Evolutionary conservation across 1,139 yeast species (phyloP).

Genomic region (Neolecta irregularis): DNA sequence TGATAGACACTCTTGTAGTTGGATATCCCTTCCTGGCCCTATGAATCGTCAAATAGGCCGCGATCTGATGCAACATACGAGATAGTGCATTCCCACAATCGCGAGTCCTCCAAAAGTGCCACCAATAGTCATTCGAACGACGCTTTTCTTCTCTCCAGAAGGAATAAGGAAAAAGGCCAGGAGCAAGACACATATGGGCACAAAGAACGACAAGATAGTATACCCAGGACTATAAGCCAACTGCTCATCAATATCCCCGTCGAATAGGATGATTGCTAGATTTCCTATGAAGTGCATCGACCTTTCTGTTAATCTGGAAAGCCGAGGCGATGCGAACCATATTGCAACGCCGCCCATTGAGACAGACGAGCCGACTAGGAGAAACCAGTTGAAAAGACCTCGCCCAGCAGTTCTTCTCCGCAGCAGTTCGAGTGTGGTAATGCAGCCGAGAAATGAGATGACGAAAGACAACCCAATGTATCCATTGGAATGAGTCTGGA

Average conservation of each 20-base stretch:
- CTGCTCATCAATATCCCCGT: constrained; percentile 3
- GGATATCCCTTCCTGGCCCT: constrained; percentile 7
- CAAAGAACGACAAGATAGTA: constrained; percentile 2
- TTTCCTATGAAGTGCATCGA: constrained; percentile 9
- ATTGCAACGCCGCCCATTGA: constrained; percentile 10
- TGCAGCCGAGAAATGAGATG: constrained; percentile 6
- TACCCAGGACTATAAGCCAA: constrained; percentile 3
- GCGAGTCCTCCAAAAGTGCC: constrained; percentile 8
- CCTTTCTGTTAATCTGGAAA: too few species aligned
- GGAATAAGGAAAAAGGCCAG: constrained; percentile 4
- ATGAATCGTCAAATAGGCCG: constrained; percentile 4
- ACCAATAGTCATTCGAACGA: neutral
- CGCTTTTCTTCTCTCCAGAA: constrained; percentile 1
- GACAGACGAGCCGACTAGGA: constrained; percentile 7
- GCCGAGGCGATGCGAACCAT: too few species aligned
- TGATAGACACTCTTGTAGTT: constrained; percentile 4
- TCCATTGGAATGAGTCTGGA: too few species aligned
- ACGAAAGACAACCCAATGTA: constrained; percentile 1
- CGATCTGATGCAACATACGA: neutral
- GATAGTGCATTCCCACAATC: neutral
- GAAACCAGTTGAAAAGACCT: constrained; percentile 1
- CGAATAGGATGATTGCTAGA: constrained; percentile 5
- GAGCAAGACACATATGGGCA: constrained; percentile 3
- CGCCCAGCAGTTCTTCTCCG: constrained; percentile 4
- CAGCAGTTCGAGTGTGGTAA: constrained; percentile 9